Base-by-base conservation (phyloP, 108 stramenopile species). In the Pseudonitzschia multistriata region DNA sequence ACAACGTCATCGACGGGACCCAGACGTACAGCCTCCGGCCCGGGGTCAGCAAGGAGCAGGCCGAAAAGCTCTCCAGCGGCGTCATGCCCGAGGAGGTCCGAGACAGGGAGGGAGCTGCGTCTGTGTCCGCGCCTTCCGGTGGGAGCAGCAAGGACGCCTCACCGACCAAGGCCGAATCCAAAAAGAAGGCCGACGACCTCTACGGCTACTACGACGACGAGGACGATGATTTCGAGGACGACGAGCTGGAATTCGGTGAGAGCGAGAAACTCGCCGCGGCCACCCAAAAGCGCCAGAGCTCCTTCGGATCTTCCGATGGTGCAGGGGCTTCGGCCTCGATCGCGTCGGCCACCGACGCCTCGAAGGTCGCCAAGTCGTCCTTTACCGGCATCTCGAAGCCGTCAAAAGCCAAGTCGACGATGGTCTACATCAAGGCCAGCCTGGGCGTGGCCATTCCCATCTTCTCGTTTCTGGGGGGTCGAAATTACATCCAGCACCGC, bases 41-140 rank as follows among this genome's bases (percentile, higher is more conserved):
- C 4, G 79, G 79, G 5, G 68, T 74, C 52, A 72, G 60, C 15
- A 28, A 17, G 33, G 68, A 73, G 39, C 79, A 84, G 60, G 83
- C 83, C 11, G 28, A 65, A 40, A 7, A 56, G 24, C 31, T 79
- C 57, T 64, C 30, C 14, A 40, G 70, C 5, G 81, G 81, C 17
- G 60, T 66, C 53, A 37, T 70, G 25, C 55, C 62, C 36, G 62
- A 62, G 8, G 73, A 74, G n/a, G 28, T 72, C 22, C 45, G 39
- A 28, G 61, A 55, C 36, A 29, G 69, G n/a, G 39, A 53, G 6
- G 36, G 42, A 21, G 24, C 42, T 0, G 24, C 37, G 19, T 50
- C 30, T 8, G 11, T 22, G 28, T 37, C 37, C 6, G 5, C 37
- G 37, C 8, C 68, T 3, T 19, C 54, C 0, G 19, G 28, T 25